Evolutionary conservation across 176 grass and related monocot genomes (phyloP).

Genomic region (Aechmea fasciata): DNA sequence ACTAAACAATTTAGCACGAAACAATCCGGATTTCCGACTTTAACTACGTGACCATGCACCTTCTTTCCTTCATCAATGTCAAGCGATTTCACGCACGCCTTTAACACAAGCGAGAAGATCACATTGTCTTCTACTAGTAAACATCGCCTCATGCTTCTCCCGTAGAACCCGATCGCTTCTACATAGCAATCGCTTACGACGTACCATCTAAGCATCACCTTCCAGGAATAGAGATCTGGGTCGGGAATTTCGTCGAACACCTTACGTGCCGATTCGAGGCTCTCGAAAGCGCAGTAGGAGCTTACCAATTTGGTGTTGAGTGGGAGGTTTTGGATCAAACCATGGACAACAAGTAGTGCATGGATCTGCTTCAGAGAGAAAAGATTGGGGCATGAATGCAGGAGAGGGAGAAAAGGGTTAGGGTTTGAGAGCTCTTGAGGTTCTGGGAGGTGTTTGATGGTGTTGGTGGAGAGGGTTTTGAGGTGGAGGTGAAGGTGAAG

Average conservation of each 20-base stretch:
- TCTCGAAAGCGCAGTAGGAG: conserved; percentile 39
- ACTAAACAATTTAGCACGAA: conserved; percentile 50
- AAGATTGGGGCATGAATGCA: conserved; percentile 29
- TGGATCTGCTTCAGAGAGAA: conserved; percentile 34
- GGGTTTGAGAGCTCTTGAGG: not conserved
- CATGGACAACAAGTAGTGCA: conserved; percentile 25
- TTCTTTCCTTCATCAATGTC: conserved; percentile 34
- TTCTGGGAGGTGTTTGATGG: not conserved
- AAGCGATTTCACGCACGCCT: conserved; percentile 33
- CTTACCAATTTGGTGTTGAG: conserved; percentile 54
- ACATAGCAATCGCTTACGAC: conserved; percentile 19
- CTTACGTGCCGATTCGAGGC: conserved; percentile 35
- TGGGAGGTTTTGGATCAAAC: conserved; percentile 15
- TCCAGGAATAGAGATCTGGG: conserved; percentile 45
- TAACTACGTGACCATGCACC: conserved; percentile 32
- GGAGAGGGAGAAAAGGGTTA: conserved; percentile 25
- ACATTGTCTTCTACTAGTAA: conserved; percentile 23
- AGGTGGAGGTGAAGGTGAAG: too few species aligned
- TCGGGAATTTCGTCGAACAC: conserved; percentile 38
- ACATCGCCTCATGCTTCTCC: conserved; percentile 19
- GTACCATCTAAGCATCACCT: conserved; percentile 31
- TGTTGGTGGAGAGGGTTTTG: too few species aligned
- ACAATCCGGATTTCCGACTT: conserved; percentile 27
- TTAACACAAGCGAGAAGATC: conserved; percentile 48
- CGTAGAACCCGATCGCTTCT: conserved; percentile 25